Conservation (phyloP, 1,139 yeast species). For the Barnettozyma hawaiiensis region DNA sequence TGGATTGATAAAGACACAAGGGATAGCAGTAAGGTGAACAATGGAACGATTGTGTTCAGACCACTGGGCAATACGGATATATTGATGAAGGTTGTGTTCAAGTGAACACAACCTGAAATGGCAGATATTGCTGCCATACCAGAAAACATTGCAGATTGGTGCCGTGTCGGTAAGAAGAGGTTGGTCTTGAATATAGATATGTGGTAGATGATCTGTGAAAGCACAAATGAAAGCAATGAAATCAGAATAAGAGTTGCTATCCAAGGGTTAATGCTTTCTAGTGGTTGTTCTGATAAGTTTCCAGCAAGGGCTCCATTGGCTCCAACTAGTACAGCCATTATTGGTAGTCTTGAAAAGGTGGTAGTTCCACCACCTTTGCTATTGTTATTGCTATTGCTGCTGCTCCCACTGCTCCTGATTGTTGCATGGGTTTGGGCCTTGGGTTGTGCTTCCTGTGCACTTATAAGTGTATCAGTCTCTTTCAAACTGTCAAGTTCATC, state of each 20-base stretch:
- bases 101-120: background rate
- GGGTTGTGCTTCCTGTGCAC: background rate
- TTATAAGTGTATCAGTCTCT: too few relatives aligned
- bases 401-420: too few relatives aligned
- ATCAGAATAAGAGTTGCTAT: slow-evolving; percentile 4
- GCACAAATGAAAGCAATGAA: slow-evolving; percentile 5
- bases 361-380: too few relatives aligned
- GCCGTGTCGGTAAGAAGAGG: slow-evolving; percentile 14
- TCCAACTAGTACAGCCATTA: slow-evolving; percentile 6
- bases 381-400: too few relatives aligned
- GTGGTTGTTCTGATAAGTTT: background rate
- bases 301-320: slow-evolving; percentile 6
- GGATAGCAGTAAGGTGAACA: background rate
- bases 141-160: slow-evolving; percentile 4
- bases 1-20: background rate
- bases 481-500: background rate
- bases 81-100: background rate
- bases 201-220: slow-evolving; percentile 16
- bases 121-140: background rate
- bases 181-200: slow-evolving; percentile 17
- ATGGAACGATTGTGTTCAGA: slow-evolving; percentile 1
- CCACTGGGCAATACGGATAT: background rate
- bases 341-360: slow-evolving; percentile 4
- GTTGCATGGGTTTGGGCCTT: background rate
- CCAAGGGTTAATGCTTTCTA: slow-evolving; percentile 6